Evolutionary conservation across 2,329 filamentous ascomycete species (phyloP).

Genomic region (Escovopsis sp.): DNA sequence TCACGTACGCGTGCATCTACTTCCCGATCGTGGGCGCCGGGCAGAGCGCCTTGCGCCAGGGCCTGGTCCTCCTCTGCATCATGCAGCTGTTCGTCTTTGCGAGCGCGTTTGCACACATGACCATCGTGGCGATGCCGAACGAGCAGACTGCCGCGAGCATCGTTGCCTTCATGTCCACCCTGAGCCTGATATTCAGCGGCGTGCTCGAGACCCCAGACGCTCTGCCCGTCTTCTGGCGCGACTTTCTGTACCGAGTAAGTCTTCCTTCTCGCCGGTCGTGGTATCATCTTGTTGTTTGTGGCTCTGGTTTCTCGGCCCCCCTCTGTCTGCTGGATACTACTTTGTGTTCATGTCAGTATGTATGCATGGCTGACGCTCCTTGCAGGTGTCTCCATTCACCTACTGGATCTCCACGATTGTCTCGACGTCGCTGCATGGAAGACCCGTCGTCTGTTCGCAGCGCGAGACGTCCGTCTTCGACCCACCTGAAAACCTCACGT

Average conservation of each 20-base stretch:
- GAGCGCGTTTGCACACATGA: conserved; percentile 58
- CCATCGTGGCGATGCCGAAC: conserved; percentile 54
- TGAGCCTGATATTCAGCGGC: conserved; percentile 47
- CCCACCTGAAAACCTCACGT: conserved; percentile 47
- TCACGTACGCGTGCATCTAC: conserved; percentile 54
- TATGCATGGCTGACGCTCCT: background rate
- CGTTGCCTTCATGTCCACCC: conserved; percentile 43
- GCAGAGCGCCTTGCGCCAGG: conserved; percentile 40
- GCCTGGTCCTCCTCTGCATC: conserved; percentile 49
- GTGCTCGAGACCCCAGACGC: conserved; percentile 44
- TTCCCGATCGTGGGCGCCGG: conserved; percentile 40
- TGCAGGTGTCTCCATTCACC: conserved; percentile 35
- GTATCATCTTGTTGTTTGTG: no score
- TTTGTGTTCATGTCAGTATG: background rate
- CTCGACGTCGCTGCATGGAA: conserved; percentile 45
- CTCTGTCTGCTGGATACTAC: background rate
- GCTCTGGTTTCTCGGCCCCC: background rate
- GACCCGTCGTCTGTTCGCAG: conserved; percentile 35
- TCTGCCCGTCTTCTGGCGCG: conserved; percentile 55
- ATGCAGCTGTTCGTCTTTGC: conserved; percentile 57
- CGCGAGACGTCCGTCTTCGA: conserved; percentile 50
- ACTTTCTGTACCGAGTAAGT: conserved; percentile 56
- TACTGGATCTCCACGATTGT: conserved; percentile 57
- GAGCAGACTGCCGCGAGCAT: conserved; percentile 53
- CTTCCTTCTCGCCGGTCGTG: no score